Evolutionary conservation across 257 asterid species (phyloP).

Genomic region (Solanum dulcamara): DNA sequence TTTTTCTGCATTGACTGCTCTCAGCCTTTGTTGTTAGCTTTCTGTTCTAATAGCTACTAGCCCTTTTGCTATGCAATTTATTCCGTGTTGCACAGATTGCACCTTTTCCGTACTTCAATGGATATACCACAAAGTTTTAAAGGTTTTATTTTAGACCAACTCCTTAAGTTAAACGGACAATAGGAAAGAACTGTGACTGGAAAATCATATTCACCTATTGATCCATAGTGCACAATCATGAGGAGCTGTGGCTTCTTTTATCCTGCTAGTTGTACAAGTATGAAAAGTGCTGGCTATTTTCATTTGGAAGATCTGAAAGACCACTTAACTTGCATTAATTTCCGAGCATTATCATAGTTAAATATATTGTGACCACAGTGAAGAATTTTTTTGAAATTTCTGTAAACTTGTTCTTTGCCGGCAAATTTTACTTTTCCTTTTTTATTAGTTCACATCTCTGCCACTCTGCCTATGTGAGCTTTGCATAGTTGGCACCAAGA

Average conservation of each 20-base stretch:
- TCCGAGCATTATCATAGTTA: not conserved
- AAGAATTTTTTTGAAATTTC: not conserved
- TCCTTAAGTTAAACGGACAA: not conserved
- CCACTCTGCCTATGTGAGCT: not conserved
- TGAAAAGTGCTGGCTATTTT: not conserved
- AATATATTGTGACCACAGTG: not conserved
- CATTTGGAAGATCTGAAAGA: not conserved
- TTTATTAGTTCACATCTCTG: not conserved
- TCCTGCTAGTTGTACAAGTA: not conserved
- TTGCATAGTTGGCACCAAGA: not conserved
- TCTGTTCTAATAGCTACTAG: not conserved
- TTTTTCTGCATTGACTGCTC: not conserved
- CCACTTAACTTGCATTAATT: not conserved
- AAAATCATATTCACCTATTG: not conserved
- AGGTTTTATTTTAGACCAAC: not conserved
- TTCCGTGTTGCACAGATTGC: not conserved
- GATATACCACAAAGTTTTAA: not conserved
- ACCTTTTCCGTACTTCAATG: not conserved
- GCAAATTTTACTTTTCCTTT: not conserved
- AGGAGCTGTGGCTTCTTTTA: not conserved
- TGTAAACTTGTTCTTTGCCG: not conserved
- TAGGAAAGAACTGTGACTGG: not conserved
- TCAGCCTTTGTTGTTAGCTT: not conserved
- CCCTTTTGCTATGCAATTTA: not conserved
- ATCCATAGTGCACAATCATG: not conserved